These are phyloP conservation scores for Pistacia integerrima DNA, from an alignment of 345 rosid species.

Conservation along the genomic window DNA sequence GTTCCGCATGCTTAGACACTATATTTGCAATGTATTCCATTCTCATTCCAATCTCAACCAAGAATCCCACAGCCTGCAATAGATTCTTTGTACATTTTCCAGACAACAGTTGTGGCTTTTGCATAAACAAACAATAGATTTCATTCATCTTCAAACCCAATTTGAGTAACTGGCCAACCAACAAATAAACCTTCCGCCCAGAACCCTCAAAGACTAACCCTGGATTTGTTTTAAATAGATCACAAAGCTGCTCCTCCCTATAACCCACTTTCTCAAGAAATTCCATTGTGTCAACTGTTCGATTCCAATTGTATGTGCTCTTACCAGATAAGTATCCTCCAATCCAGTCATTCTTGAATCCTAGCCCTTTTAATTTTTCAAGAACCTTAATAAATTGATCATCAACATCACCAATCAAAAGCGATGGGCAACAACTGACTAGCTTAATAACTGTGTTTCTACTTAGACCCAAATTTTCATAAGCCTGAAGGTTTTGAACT, in stretches of 20 bases:
- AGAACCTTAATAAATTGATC: conserved; percentile 48
- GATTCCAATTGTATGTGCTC: conserved; percentile 56
- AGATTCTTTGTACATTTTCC: conserved; percentile 48
- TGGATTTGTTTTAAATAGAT: conserved; percentile 52
- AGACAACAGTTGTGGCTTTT: conserved; percentile 56
- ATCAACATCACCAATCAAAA: conserved; percentile 56
- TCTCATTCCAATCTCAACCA: conserved; percentile 59
- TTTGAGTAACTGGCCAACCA: conserved; percentile 66
- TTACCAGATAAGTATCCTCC: conserved; percentile 40
- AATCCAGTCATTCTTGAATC: conserved; percentile 58
- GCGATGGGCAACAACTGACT: conserved; percentile 54
- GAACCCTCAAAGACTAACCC: conserved; percentile 61
- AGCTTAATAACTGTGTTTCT: conserved; percentile 56
- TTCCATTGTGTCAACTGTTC: conserved; percentile 55
- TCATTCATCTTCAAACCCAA: conserved; percentile 54
- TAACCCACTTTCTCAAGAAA: conserved; percentile 67
- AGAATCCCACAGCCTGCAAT: conserved; percentile 46
- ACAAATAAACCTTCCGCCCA: conserved; percentile 56
- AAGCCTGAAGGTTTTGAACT: conserved; percentile 48
- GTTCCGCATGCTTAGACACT: conserved; percentile 37
- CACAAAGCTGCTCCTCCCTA: conserved; percentile 47
- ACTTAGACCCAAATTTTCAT: conserved; percentile 64
- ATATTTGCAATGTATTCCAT: conserved; percentile 43
- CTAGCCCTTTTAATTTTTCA: conserved; percentile 46
- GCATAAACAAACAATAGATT: conserved; percentile 45